These are phyloP conservation scores for Exobasidium cylindrosporum DNA, from an alignment of 1,284 basidiomycete species.

Conservation along the genomic window DNA sequence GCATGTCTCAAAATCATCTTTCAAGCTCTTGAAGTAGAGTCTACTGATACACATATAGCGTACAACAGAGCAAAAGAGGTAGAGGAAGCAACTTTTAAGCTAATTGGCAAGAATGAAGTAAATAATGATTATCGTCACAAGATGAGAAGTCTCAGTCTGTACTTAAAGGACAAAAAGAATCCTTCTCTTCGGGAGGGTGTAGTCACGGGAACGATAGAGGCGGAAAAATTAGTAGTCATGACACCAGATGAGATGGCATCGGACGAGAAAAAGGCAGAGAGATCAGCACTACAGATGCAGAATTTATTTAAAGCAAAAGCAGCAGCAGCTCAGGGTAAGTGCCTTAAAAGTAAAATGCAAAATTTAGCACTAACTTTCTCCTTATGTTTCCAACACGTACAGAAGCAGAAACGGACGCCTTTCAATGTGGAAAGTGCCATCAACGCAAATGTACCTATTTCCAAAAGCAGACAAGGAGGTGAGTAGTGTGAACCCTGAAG, in stretches of 20 bases:
- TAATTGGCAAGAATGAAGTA: slow-evolving; percentile 35
- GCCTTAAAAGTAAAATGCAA: background rate
- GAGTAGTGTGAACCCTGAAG: background rate
- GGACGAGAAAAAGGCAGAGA: slow-evolving; percentile 79
- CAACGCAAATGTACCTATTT: slow-evolving; percentile 52
- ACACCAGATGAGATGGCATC: slow-evolving; percentile 88
- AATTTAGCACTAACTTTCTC: background rate
- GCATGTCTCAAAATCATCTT: slow-evolving; percentile 88
- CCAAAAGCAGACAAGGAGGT: slow-evolving; percentile 49
- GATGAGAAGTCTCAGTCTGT: slow-evolving; percentile 85
- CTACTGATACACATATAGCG: slow-evolving; percentile 27
- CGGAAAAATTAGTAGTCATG: slow-evolving; percentile 75
- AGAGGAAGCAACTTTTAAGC: slow-evolving; percentile 56
- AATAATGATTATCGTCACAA: slow-evolving; percentile 67
- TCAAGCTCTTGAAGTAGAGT: slow-evolving; percentile 68
- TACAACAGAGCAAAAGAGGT: slow-evolving; percentile 57
- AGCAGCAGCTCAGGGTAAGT: slow-evolving; percentile 65
- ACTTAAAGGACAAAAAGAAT: slow-evolving; percentile 92
- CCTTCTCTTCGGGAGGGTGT: slow-evolving; percentile 79
- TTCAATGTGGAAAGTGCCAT: slow-evolving; percentile 87
- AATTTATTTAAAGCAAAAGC: slow-evolving; percentile 90
- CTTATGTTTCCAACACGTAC: background rate
- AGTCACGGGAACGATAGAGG: slow-evolving; percentile 72
- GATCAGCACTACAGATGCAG: slow-evolving; percentile 62
- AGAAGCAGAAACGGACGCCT: slow-evolving; percentile 90